Conservation (phyloP, 345 rosid species). For the Camelina hispida region DNA sequence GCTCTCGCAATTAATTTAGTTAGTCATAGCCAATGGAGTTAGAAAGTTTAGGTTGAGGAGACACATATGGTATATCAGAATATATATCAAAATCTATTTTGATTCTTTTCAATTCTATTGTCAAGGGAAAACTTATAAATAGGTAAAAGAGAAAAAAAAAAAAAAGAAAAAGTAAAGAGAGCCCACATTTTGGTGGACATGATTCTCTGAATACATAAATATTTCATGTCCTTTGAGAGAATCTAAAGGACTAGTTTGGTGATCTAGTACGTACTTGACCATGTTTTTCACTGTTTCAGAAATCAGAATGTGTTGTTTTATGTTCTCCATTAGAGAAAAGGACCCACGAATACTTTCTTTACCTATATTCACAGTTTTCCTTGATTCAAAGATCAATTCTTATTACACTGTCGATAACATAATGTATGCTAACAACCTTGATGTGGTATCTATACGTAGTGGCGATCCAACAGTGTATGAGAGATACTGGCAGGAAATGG, state of each 20-base stretch:
- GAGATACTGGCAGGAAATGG: slow-evolving; percentile 68
- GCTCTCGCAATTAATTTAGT: slow-evolving; percentile 13
- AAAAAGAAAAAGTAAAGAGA: not conserved
- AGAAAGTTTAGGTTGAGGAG: slow-evolving; percentile 3
- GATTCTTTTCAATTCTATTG: slow-evolving; percentile 7
- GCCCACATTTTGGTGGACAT: slow-evolving; percentile 26
- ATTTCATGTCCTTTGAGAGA: slow-evolving; percentile 22
- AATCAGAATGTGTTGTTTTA: slow-evolving; percentile 11
- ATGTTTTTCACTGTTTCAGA: slow-evolving; percentile 18
- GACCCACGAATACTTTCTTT: not conserved
- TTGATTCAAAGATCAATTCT: not conserved
- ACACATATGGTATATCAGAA: slow-evolving; percentile 2
- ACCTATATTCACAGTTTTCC: slow-evolving; percentile 3
- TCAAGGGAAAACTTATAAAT: not conserved
- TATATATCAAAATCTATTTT: slow-evolving; percentile 15
- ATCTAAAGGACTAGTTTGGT: slow-evolving; percentile 37
- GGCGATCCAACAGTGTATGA: slow-evolving; percentile 96
- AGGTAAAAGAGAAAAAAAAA: not conserved
- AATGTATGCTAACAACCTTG: slow-evolving; percentile 16
- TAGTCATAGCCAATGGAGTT: slow-evolving; percentile 10
- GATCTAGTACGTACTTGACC: slow-evolving; percentile 16
- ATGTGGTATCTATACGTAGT: slow-evolving; percentile 48
- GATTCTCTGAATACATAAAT: slow-evolving; percentile 15
- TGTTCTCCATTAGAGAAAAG: slow-evolving; percentile 14
- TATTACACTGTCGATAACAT: not conserved